phyloP scores from a whole-genome alignment of 306 rosid genomes.

The Quercus berberidifolia region DNA sequence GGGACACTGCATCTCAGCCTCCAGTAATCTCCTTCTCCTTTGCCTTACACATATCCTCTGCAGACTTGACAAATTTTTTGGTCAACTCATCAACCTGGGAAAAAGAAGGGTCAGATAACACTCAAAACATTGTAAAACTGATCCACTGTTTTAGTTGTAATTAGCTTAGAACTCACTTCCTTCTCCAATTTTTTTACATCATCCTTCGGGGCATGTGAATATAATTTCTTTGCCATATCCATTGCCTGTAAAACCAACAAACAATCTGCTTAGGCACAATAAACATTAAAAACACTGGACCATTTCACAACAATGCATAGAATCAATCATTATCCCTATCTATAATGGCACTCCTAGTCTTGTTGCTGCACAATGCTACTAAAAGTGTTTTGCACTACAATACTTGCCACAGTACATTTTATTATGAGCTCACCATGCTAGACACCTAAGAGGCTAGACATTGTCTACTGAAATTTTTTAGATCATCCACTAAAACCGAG shows the following conservation, averaged over 20 bases:
- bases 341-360: neutral
- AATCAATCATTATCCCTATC: neutral
- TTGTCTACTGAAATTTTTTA: too few relatives aligned
- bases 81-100: conserved; percentile 82
- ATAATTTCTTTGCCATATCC: conserved; percentile 76
- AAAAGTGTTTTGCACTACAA: neutral
- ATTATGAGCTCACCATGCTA: neutral
- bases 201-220: conserved; percentile 74
- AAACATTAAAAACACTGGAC: neutral
- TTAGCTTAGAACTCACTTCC: conserved; percentile 54
- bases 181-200: conserved; percentile 87
- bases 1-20: conserved; percentile 32
- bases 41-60: conserved; percentile 78
- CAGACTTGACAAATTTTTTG: conserved; percentile 69
- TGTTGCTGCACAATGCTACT: neutral
- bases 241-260: conserved; percentile 57
- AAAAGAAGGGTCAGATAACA: conserved; percentile 20
- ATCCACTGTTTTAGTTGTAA: neutral
- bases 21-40: conserved; percentile 81
- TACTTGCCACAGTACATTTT: too few relatives aligned
- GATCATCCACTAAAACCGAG: too few relatives aligned
- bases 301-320: neutral
- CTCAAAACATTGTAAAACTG: conserved; percentile 3
- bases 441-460: neutral
- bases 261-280: conserved; percentile 10